These are phyloP conservation scores for Neltuma alba DNA, from an alignment of 306 rosid species.

Conservation along the genomic window DNA sequence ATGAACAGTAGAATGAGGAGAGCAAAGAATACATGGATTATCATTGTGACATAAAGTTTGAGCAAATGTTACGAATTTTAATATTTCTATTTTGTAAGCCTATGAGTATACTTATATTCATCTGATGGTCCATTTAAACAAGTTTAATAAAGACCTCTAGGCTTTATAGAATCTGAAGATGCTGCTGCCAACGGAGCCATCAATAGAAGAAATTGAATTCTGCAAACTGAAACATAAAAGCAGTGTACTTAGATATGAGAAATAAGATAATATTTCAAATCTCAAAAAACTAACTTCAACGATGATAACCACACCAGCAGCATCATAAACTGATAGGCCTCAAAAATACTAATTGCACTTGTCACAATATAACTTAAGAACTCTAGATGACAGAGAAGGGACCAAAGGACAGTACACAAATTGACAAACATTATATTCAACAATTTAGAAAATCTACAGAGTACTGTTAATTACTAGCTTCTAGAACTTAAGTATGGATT, in stretches of 20 bases:
- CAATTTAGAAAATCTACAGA: background rate
- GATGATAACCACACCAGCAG: background rate
- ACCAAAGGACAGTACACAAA: no score
- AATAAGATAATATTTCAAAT: slow-evolving; percentile 8
- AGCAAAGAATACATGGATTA: slow-evolving; percentile 4
- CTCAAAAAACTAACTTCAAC: slow-evolving; percentile 15
- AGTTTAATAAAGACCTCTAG: slow-evolving; percentile 66
- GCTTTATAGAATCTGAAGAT: slow-evolving; percentile 68
- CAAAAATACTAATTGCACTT: no score
- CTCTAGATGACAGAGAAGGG: no score
- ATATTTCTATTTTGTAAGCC: background rate
- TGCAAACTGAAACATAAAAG: slow-evolving; percentile 34
- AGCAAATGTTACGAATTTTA: background rate
- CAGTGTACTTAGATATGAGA: background rate
- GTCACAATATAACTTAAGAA: no score
- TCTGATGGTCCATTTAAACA: slow-evolving; percentile 1
- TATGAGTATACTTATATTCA: slow-evolving; percentile 4
- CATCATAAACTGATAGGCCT: background rate
- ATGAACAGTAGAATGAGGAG: background rate
- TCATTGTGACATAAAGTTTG: background rate
- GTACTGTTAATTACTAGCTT: background rate
- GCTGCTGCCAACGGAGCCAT: slow-evolving; percentile 73
- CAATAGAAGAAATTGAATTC: slow-evolving; percentile 41
- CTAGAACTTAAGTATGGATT: background rate
- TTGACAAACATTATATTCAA: background rate